These are phyloP conservation scores for Quercus gilva DNA, from an alignment of 306 rosid genomes.

Conservation along the genomic window DNA sequence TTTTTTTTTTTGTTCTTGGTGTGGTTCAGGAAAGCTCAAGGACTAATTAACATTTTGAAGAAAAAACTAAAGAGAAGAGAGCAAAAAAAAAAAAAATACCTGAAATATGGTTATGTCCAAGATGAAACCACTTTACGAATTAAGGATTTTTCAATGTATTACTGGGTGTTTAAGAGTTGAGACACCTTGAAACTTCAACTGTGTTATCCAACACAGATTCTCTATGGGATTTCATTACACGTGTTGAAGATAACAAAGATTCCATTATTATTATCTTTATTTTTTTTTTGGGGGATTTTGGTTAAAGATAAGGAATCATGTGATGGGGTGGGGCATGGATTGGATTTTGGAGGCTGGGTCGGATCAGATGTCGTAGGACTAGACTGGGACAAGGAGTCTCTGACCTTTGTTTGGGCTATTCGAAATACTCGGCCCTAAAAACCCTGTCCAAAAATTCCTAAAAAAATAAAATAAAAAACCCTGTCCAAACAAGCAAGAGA, in stretches of 20 bases:
- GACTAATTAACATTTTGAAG: not conserved
- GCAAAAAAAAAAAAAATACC: not conserved
- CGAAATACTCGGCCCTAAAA: too few relatives aligned
- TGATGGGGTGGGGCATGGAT: not conserved
- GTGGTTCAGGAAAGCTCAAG: conserved; percentile 19
- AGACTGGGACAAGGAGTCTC: not conserved
- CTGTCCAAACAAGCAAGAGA: too few relatives aligned
- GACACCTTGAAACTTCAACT: not conserved
- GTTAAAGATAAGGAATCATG: not conserved
- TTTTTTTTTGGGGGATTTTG: not conserved
- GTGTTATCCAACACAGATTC: not conserved
- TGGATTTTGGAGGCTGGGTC: not conserved
- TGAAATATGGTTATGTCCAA: not conserved
- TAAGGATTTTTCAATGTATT: not conserved
- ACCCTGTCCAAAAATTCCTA: too few relatives aligned
- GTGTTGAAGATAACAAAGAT: conserved; percentile 38
- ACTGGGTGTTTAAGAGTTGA: not conserved
- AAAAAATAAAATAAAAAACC: too few relatives aligned
- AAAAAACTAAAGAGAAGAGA: not conserved
- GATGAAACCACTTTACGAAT: not conserved
- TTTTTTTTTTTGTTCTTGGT: not conserved
- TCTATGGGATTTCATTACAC: not conserved
- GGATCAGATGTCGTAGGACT: not conserved
- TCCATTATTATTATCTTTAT: not conserved
- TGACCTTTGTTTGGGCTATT: not conserved